phyloP scores from a whole-genome alignment of 2,329 filamentous ascomycete species.

The Fusarium buxicola region DNA sequence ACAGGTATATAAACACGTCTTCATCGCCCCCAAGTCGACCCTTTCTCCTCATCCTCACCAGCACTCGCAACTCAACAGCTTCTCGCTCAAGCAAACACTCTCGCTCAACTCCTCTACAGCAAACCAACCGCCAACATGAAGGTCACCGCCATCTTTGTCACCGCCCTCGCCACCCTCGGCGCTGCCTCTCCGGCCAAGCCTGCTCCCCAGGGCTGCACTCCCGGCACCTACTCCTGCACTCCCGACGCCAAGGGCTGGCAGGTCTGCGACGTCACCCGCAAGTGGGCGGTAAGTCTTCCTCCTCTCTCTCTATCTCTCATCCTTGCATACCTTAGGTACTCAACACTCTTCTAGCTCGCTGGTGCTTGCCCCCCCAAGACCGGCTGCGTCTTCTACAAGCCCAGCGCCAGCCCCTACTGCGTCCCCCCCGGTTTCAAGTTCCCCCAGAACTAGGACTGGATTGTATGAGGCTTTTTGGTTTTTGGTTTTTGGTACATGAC shows the following conservation, averaged over 20 bases:
- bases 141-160: conserved; percentile 41
- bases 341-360: conserved; percentile 40
- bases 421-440: conserved; percentile 50
- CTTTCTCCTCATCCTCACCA: conserved; percentile 29
- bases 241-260: conserved; percentile 47
- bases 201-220: conserved; percentile 42
- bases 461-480: neutral
- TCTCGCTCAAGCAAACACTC: conserved; percentile 21
- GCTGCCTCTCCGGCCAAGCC: conserved; percentile 33
- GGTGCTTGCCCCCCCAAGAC: conserved; percentile 53
- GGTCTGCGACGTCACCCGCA: conserved; percentile 47
- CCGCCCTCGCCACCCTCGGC: conserved; percentile 40
- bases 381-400: conserved; percentile 51
- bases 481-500: conserved; percentile 16
- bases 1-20: conserved; percentile 28
- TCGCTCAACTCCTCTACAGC: conserved; percentile 19
- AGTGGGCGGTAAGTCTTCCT: conserved; percentile 50
- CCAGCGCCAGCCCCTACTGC: conserved; percentile 54
- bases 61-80: conserved; percentile 18
- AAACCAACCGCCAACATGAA: conserved; percentile 46
- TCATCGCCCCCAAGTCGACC: neutral
- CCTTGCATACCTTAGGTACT: neutral
- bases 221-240: conserved; percentile 52
- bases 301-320: too few species aligned
- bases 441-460: conserved; percentile 32